phyloP scores from a whole-genome alignment of 129 eudicot species.

The Flaveria ramosissima region DNA sequence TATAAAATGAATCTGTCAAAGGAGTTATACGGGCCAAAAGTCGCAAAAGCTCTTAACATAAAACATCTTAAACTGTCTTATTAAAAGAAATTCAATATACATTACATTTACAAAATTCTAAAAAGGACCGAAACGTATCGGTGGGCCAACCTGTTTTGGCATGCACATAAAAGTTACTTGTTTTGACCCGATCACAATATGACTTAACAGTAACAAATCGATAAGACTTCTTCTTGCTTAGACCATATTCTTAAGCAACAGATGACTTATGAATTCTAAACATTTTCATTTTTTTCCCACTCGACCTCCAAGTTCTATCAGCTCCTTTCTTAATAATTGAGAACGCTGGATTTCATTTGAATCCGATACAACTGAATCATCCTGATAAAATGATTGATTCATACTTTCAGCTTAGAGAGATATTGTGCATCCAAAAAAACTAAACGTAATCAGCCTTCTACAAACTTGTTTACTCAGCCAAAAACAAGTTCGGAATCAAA shows the following conservation, averaged over 20 bases:
- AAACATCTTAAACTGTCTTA: too few species aligned
- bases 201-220: slow-evolving; percentile 1
- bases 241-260: background rate
- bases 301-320: slow-evolving; percentile 81
- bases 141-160: background rate
- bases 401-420: background rate
- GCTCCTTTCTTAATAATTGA: slow-evolving; percentile 75
- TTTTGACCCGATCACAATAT: background rate
- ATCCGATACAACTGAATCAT: slow-evolving; percentile 41
- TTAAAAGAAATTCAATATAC: too few species aligned
- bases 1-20: too few species aligned
- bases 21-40: too few species aligned
- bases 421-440: background rate
- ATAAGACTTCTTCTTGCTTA: background rate
- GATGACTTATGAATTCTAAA: background rate
- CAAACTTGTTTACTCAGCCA: slow-evolving; percentile 16
- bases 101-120: background rate
- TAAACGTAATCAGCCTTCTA: background rate
- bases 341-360: slow-evolving; percentile 78
- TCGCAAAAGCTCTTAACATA: too few species aligned
- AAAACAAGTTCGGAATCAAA: background rate
- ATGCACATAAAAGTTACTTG: background rate
- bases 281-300: slow-evolving; percentile 52
- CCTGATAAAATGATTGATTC: slow-evolving; percentile 41
- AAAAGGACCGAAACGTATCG: background rate